These are phyloP conservation scores for Sodiomyces alkalinus DNA, from an alignment of 2,329 filamentous ascomycete species.

Conservation along the genomic window DNA sequence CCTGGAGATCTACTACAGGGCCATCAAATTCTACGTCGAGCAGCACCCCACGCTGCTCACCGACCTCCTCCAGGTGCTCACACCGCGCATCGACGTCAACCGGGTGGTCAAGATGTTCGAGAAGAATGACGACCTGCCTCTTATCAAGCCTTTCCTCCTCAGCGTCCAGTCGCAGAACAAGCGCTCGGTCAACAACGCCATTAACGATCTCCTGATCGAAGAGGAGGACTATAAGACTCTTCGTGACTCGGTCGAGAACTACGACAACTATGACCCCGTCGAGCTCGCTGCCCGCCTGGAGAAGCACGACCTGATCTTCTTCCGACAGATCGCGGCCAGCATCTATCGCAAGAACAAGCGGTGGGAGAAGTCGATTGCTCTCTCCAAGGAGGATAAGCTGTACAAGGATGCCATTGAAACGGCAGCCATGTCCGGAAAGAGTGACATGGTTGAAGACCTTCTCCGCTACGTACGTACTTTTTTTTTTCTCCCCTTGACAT, in stretches of 20 bases:
- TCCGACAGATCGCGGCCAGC: slow-evolving; percentile 93
- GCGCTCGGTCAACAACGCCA: slow-evolving; percentile 92
- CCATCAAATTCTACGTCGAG: slow-evolving; percentile 92
- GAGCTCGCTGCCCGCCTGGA: slow-evolving; percentile 84
- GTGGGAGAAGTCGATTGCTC: slow-evolving; percentile 96
- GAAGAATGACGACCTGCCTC: slow-evolving; percentile 91
- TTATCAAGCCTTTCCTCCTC: slow-evolving; percentile 97
- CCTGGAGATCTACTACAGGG: slow-evolving; percentile 96
- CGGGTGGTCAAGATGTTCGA: slow-evolving; percentile 98
- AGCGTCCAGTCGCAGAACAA: slow-evolving; percentile 97
- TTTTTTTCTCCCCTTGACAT: slow-evolving; percentile 3
- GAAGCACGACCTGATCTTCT: slow-evolving; percentile 97
- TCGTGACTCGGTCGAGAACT: slow-evolving; percentile 93
- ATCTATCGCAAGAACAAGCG: slow-evolving; percentile 99
- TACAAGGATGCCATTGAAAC: slow-evolving; percentile 99
- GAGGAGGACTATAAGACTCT: slow-evolving; percentile 99
- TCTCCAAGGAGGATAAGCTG: slow-evolving; percentile 98
- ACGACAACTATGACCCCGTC: slow-evolving; percentile 96
- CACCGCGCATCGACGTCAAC: slow-evolving; percentile 92
- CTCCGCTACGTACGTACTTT: slow-evolving; percentile 79
- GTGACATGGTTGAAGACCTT: slow-evolving; percentile 87
- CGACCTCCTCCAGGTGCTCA: slow-evolving; percentile 84
- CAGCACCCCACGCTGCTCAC: slow-evolving; percentile 91
- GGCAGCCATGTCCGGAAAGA: slow-evolving; percentile 77
- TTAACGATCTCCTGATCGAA: slow-evolving; percentile 94